Conservation (phyloP, 2,329 filamentous ascomycete species). For the Fusarium begoniae region DNA sequence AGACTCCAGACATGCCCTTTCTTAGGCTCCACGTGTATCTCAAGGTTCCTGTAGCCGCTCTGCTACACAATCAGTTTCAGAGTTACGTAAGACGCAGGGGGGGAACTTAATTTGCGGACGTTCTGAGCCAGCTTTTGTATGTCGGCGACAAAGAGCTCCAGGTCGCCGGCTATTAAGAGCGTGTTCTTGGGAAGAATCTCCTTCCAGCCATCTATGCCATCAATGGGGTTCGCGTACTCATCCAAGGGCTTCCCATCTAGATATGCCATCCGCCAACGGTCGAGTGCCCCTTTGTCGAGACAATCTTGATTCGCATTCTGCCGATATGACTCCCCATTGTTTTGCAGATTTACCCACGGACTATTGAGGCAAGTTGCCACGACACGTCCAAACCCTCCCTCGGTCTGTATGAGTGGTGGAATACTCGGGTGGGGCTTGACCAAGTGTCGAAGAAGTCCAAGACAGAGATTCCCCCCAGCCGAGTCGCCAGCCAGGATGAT, state of each 20-base stretch:
- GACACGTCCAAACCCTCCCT: neutral
- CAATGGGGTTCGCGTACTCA: neutral
- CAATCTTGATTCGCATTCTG: neutral
- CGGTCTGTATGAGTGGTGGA: accelerated
- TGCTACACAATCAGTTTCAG: neutral
- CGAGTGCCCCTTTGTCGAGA: neutral
- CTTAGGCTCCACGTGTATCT: neutral
- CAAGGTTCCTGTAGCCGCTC: neutral
- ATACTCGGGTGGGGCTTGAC: neutral
- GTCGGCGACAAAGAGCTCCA: neutral
- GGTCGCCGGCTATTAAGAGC: neutral
- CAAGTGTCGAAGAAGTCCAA: neutral
- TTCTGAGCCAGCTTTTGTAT: neutral
- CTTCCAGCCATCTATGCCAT: neutral
- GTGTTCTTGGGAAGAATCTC: neutral
- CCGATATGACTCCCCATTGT: neutral
- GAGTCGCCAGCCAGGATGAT: neutral
- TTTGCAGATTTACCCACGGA: neutral
- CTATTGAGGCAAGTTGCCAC: neutral
- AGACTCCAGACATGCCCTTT: neutral
- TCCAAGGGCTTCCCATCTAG: neutral
- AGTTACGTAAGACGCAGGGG: accelerated
- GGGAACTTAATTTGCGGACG: neutral
- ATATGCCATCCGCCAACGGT: neutral
- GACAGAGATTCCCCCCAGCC: neutral